Evolutionary conservation across 2,329 filamentous ascomycete species (phyloP).

Genomic region (Ceratocystis papillata): DNA sequence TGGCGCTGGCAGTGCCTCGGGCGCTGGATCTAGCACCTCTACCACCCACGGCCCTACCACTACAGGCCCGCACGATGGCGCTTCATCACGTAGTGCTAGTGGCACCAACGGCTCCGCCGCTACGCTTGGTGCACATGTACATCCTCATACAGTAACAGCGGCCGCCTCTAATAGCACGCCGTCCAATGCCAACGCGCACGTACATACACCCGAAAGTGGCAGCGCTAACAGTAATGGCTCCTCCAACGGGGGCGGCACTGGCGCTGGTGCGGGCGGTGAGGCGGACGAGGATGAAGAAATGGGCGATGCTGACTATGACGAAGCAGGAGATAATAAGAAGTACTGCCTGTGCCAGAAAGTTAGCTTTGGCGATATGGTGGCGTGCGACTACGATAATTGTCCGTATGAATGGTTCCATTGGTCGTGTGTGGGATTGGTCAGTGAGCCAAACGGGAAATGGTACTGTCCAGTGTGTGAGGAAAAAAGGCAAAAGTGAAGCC

Average conservation of each 20-base stretch:
- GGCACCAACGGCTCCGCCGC: slow-evolving; percentile 5
- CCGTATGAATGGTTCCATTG: slow-evolving; percentile 84
- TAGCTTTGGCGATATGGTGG: slow-evolving; percentile 80
- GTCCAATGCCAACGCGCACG: too few species aligned
- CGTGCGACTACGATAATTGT: slow-evolving; percentile 74
- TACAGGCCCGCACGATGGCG: neutral
- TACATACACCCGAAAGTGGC: neutral
- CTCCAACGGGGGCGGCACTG: slow-evolving; percentile 24
- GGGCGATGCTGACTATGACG: slow-evolving; percentile 52
- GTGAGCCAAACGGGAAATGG: slow-evolving; percentile 57
- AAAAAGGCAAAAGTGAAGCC: slow-evolving; percentile 36
- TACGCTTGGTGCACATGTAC: neutral
- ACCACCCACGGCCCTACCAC: slow-evolving; percentile 30
- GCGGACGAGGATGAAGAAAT: slow-evolving; percentile 47
- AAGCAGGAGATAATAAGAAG: slow-evolving; percentile 65
- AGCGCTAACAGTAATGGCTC: neutral
- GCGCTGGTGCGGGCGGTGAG: slow-evolving; percentile 30
- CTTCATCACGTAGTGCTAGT: neutral
- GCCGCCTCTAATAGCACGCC: slow-evolving; percentile 20
- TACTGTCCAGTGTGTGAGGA: slow-evolving; percentile 53
- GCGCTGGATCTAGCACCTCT: neutral
- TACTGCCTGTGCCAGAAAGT: slow-evolving; percentile 78
- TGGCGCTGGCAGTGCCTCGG: slow-evolving; percentile 35
- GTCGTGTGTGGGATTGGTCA: slow-evolving; percentile 59
- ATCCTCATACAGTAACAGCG: neutral